These are phyloP conservation scores for Trichoderma koningiopsis DNA, from an alignment of 2,329 filamentous ascomycete genomes.

Conservation along the genomic window DNA sequence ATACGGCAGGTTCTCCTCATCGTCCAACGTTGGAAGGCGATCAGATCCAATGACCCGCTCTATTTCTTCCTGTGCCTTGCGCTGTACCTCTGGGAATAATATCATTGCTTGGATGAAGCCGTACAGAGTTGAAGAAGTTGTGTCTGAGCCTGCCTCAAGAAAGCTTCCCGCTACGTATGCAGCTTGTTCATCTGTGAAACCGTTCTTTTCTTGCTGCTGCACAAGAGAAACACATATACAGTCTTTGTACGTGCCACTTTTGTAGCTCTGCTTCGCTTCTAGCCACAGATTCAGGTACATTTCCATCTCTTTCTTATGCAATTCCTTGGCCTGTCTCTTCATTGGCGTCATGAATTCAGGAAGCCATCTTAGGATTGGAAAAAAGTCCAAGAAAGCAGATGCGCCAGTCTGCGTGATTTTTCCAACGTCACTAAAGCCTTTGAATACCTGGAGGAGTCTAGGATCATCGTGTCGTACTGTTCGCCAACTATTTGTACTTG, in stretches of 20 bases:
- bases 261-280: constrained; percentile 17
- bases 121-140: constrained; percentile 35
- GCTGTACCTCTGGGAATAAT: constrained; percentile 45
- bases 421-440: background rate
- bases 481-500: background rate
- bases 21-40: constrained; percentile 47
- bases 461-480: background rate
- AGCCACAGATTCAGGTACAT: constrained; percentile 29
- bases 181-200: constrained; percentile 26
- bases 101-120: constrained; percentile 52
- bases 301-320: constrained; percentile 27
- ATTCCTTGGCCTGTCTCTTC: constrained; percentile 1
- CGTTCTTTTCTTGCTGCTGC: constrained; percentile 23
- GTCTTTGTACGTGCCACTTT: constrained; percentile 25
- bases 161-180: constrained; percentile 14
- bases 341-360: background rate
- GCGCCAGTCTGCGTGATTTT: background rate
- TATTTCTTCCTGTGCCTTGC: constrained; percentile 44
- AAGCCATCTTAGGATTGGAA: constrained; percentile 1
- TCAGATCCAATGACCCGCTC: constrained; percentile 46
- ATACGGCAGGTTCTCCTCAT: constrained; percentile 49
- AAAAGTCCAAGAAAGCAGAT: background rate
- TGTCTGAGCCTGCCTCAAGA: constrained; percentile 24
- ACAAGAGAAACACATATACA: constrained; percentile 7
- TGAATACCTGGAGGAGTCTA: background rate